These are phyloP conservation scores for Coemansia pectinata DNA, from an alignment of 192 early-diverging fungal species.

Conservation along the genomic window DNA sequence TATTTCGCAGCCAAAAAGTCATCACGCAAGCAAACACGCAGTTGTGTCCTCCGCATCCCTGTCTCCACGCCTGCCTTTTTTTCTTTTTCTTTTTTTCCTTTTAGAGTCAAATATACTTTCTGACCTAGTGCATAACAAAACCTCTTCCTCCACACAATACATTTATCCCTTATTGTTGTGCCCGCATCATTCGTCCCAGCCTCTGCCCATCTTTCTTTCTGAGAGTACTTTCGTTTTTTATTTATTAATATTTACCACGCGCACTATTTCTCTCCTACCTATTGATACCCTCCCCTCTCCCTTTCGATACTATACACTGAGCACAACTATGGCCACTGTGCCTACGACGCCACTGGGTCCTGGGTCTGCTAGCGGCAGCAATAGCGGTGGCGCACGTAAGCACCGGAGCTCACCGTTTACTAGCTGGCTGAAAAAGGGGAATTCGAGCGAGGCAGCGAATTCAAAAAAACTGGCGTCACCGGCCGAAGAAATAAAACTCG, in stretches of 20 bases:
- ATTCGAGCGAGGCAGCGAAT: slow-evolving; percentile 11
- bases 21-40: neutral
- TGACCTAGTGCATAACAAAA: neutral
- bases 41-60: neutral
- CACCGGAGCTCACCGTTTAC: slow-evolving; percentile 38
- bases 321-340: slow-evolving; percentile 7
- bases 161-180: slow-evolving; percentile 8
- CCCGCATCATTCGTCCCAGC: neutral
- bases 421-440: slow-evolving; percentile 47
- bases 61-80: neutral
- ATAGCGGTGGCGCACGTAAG: slow-evolving; percentile 11
- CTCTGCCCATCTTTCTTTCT: neutral
- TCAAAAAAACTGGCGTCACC: slow-evolving; percentile 54
- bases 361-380: neutral
- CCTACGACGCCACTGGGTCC: slow-evolving; percentile 1
- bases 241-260: neutral
- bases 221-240: neutral
- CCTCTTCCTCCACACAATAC: slow-evolving; percentile 8
- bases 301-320: neutral
- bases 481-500: slow-evolving; percentile 53
- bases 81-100: neutral
- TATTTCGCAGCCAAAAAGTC: neutral
- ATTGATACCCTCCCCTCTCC: neutral
- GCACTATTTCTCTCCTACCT: neutral
- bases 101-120: neutral